Evolutionary conservation across 2,329 filamentous ascomycete genomes (phyloP).

Genomic region (Falciphora oryzae): DNA sequence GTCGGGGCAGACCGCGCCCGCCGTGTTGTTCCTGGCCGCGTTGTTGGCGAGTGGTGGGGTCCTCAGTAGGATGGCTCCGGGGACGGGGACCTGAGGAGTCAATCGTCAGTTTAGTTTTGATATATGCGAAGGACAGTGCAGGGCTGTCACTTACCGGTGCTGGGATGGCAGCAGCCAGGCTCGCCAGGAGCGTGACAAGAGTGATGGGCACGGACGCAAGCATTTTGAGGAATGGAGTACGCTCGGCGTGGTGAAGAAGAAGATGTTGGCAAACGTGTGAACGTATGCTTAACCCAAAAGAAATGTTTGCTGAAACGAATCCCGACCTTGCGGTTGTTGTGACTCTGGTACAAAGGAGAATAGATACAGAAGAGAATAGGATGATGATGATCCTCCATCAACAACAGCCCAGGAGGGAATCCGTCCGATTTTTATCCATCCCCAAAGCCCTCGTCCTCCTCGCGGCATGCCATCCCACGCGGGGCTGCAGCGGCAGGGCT

Average conservation of each 20-base stretch:
- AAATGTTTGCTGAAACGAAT: neutral
- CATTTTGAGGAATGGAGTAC: neutral
- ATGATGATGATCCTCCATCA: neutral
- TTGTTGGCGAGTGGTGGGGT: no score
- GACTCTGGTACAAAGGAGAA: neutral
- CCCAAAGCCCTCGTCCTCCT: neutral
- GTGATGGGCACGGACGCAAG: neutral
- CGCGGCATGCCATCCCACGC: neutral
- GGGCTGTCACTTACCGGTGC: neutral
- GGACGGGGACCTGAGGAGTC: neutral
- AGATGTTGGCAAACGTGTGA: neutral
- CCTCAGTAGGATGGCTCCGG: neutral
- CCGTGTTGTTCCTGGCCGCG: neutral
- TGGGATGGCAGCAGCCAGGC: neutral
- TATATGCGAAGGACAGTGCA: neutral
- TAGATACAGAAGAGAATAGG: neutral
- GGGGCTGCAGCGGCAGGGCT: neutral
- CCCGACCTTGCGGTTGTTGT: neutral
- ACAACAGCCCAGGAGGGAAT: neutral
- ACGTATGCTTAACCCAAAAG: neutral
- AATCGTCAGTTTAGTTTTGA: neutral
- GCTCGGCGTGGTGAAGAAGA: neutral
- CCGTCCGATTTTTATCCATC: neutral
- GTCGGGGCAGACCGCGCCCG: conserved; percentile 4
- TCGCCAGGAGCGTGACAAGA: neutral